Evolutionary conservation across 208 protist genomes (phyloP).

Genomic region (Trypanosoma mega): DNA sequence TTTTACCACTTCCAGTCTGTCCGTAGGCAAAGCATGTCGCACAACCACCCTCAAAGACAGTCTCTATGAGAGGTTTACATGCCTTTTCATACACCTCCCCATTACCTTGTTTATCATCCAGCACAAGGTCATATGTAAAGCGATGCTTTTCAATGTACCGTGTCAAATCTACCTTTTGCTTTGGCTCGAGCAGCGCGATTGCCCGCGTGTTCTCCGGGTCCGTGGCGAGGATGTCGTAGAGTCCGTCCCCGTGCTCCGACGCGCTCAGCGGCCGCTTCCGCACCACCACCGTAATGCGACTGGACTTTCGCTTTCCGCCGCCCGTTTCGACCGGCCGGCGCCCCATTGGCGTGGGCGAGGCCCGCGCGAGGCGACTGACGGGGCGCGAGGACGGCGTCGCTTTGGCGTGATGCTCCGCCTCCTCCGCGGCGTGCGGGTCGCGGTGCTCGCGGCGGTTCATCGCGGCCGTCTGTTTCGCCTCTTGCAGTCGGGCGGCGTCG

Average conservation of each 20-base stretch:
- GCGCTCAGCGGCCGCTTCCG: conserved; percentile 89
- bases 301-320: conserved; percentile 39
- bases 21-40: conserved; percentile 74
- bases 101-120: conserved; percentile 92
- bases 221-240: conserved; percentile 89
- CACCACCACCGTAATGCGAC: conserved; percentile 89
- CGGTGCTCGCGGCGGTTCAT: conserved; percentile 50
- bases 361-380: conserved; percentile 53
- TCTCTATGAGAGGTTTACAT: conserved; percentile 83
- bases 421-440: conserved; percentile 31
- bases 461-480: conserved; percentile 25
- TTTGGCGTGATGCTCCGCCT: conserved; percentile 23
- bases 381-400: conserved; percentile 54
- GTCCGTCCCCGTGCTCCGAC: conserved; percentile 69
- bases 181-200: conserved; percentile 84
- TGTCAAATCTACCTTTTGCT: conserved; percentile 95
- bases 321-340: conserved; percentile 38
- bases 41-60: conserved; percentile 88
- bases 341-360: conserved; percentile 53
- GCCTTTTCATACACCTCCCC: conserved; percentile 65
- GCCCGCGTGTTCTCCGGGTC: conserved; percentile 78
- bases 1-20: conserved; percentile 36
- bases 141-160: conserved; percentile 96
- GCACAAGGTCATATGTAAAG: conserved; percentile 96
- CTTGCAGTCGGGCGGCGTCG: conserved; percentile 27